These are phyloP conservation scores for Mycena galericulata DNA, from an alignment of 768 basidiomycete species.

Conservation along the genomic window DNA sequence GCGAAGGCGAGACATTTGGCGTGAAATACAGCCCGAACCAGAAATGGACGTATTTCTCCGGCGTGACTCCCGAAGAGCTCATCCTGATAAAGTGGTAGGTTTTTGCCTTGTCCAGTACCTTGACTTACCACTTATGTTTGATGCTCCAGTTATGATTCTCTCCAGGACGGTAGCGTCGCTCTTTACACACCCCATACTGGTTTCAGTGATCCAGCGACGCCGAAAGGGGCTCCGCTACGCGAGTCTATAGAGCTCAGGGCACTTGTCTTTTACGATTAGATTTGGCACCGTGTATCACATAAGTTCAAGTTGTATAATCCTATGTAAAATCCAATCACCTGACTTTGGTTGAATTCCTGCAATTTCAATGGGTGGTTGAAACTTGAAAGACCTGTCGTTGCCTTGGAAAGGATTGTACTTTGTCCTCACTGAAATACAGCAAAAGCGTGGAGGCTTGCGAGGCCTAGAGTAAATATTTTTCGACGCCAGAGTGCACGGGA, in stretches of 20 bases:
- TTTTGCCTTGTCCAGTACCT: neutral
- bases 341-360: neutral
- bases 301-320: neutral
- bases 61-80: constrained; percentile 19
- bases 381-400: neutral
- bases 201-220: constrained; percentile 23
- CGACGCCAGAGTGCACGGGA: constrained; percentile 45
- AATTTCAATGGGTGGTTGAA: neutral
- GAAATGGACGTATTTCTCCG: constrained; percentile 61
- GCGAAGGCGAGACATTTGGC: constrained; percentile 64
- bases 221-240: constrained; percentile 24
- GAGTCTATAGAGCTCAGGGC: constrained; percentile 32
- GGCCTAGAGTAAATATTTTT: constrained; percentile 31
- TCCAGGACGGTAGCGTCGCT: constrained; percentile 28
- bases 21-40: constrained; percentile 60
- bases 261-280: constrained; percentile 31
- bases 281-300: neutral
- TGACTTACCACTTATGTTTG: no score
- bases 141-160: constrained; percentile 29
- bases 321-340: neutral
- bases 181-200: constrained; percentile 28
- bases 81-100: constrained; percentile 59
- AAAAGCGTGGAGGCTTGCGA: constrained; percentile 23
- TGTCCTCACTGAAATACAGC: no score
- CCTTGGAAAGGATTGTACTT: no score